Conservation (phyloP, 768 basidiomycete species). For the Aureoboletus auriporus region DNA sequence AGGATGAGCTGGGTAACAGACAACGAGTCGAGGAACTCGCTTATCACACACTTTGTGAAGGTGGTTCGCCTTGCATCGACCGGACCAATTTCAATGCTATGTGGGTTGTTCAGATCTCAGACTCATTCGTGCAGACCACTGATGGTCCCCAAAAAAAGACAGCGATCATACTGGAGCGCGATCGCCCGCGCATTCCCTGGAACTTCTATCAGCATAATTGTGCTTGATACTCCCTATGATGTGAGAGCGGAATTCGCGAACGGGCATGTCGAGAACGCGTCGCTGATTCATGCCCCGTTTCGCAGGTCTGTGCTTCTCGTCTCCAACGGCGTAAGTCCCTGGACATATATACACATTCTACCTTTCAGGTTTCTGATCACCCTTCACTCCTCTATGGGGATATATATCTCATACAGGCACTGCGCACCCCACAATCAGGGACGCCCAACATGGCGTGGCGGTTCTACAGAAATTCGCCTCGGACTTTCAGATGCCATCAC, state of each 20-base stretch:
- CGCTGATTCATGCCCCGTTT: constrained; percentile 14
- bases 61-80: constrained; percentile 76
- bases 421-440: constrained; percentile 73
- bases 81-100: constrained; percentile 68
- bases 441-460: constrained; percentile 50
- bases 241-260: constrained; percentile 36
- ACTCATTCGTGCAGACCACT: background rate
- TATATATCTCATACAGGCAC: constrained; percentile 48
- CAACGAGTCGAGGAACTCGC: constrained; percentile 61
- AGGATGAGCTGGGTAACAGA: constrained; percentile 74
- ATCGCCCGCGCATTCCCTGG: constrained; percentile 66
- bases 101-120: constrained; percentile 43
- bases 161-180: constrained; percentile 69
- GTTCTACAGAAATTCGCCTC: constrained; percentile 64
- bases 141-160: constrained; percentile 36
- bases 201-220: constrained; percentile 65
- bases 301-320: constrained; percentile 59
- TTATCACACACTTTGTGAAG: constrained; percentile 45
- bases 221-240: constrained; percentile 74
- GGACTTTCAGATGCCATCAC: constrained; percentile 52
- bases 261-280: constrained; percentile 2
- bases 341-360: background rate
- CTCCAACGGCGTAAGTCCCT: constrained; percentile 52
- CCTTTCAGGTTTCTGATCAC: constrained; percentile 5
- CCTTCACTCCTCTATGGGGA: constrained; percentile 4